Evolutionary conservation across 495 filamentous ascomycete species (phyloP).

Genomic region (Penicillium chermesinum): DNA sequence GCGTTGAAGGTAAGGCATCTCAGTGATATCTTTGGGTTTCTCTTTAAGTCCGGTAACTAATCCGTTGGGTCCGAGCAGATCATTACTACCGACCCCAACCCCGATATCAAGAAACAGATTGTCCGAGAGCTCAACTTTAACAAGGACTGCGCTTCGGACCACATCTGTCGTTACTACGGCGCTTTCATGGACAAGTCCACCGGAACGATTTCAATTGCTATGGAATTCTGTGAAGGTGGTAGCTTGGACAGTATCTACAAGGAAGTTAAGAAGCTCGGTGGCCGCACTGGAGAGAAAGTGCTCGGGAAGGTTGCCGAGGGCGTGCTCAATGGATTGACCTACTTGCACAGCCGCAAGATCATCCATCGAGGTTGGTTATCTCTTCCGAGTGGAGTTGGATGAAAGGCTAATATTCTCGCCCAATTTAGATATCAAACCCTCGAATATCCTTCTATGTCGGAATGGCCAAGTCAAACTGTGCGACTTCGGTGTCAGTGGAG

Average conservation of each 20-base stretch:
- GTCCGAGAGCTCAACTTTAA: constrained; percentile 94
- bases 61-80: constrained; percentile 66
- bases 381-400: not conserved
- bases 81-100: constrained; percentile 95
- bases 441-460: constrained; percentile 90
- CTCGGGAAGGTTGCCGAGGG: constrained; percentile 97
- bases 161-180: constrained; percentile 96
- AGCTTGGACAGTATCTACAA: constrained; percentile 94
- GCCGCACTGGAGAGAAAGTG: constrained; percentile 94
- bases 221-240: constrained; percentile 98
- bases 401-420: not conserved
- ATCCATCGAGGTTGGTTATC: constrained; percentile 70
- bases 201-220: constrained; percentile 93
- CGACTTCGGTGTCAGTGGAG: constrained; percentile 95
- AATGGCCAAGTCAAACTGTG: constrained; percentile 94
- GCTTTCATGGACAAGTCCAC: constrained; percentile 90
- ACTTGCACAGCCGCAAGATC: constrained; percentile 94
- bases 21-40: too few species aligned
- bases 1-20: constrained; percentile 74
- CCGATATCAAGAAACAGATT: constrained; percentile 96
- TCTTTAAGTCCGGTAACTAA: too few species aligned
- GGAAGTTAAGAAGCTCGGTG: constrained; percentile 91
- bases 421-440: constrained; percentile 91
- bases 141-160: constrained; percentile 87
- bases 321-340: constrained; percentile 88